Base-by-base conservation (phyloP, 2,329 filamentous ascomycete genomes). In the Phialophora macrospora region DNA sequence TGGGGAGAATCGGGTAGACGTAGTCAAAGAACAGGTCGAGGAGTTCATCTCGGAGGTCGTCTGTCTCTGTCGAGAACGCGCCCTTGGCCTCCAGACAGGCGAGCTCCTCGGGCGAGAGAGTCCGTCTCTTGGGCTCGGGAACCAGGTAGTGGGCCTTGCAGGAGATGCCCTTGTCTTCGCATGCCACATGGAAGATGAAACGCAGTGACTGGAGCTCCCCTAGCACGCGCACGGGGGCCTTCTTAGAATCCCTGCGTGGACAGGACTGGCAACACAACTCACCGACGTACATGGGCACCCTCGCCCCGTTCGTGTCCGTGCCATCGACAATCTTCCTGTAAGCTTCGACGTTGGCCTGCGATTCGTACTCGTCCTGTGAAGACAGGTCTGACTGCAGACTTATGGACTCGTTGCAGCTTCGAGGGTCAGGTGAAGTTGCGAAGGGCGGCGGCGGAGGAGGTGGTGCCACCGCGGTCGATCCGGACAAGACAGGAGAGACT, bases 1-100 rank as follows among this genome's bases (percentile, higher is more conserved):
- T 60, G 3, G 65, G 65, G 24, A 67, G 49, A 9, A 62, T 46
- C 11, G 65, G 65, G 28, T 62, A 63, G 22, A 65, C 65, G 55
- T 62, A 58, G 28, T 65, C 44, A 20, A 65, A 62, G 44, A 67
- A 67, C 51, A 60, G 20, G 24, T 28, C 30, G n/a, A 64, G 55
- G 17, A 67, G 52, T 41, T 65, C 62, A 20, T 55, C 30, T 30
- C 56, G 54, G n/a, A 62, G 48, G 6, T 64, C 62, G 22, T 64
- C 62, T 4, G 46, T 44, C 52, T 64, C 62, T 1, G 48, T 58
- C 8, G 30, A 64, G 34, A 64, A 59, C 4, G 62, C 62, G 7
- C 44, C 62, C 30, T 64, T 64, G 32, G 62, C 62, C n/a, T 64
- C 22, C 20, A 64, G 34, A 32, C 52, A 64, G 8, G 62, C 62